Evolutionary conservation across 768 basidiomycete genomes (phyloP), one percentile per base, ranked within the genome.

Genomic region (Saitozyma podzolica): DNA sequence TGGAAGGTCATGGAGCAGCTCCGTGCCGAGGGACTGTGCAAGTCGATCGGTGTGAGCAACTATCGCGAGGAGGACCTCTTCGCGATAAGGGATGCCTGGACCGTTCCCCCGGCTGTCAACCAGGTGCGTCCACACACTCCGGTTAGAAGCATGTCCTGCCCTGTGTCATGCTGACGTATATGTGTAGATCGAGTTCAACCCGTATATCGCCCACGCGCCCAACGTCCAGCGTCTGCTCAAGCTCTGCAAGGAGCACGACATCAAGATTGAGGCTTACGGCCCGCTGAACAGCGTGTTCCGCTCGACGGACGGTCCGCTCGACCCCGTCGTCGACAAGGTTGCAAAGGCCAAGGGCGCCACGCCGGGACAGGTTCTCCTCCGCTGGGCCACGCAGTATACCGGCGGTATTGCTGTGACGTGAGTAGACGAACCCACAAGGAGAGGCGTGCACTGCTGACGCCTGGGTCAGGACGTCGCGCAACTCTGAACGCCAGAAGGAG

Each of bases 1-100:
- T 89, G 88, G 88, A 82, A 81, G 53, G 84, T 80, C 6, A 84
- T 89, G 84, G 87, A 88, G 68, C 83, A 83, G 47, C 78, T 85
- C 43, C 81, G 85, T 68, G 71, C 61, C 47, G 83, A 81, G 60
- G 85, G 85, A 2, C 69, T 82, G 41, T 75, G 81, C 43, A 78
- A 74, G 58, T 74, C 73, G 10, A 81, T 83, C 63, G 82, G 82
- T 6, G 78, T 83, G 1, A 77, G 74, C 40, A 83, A 82, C 70
- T 82, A 75, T 58, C 68, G 78, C 2, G 52, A 79, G 29, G 68
- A 70, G 20, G 78, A 83, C 64, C 57, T 81, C 37, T 62, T 78
- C 40, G 72, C 73, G 57, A 37, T 81, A 43, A 58, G 76, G 50
- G 64, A 69, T 55, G 65, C 61, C 8, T 75, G 76, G 53, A 77